Conservation (phyloP, 176 grass and related monocot species). For the Tuctoria greenei region DNA sequence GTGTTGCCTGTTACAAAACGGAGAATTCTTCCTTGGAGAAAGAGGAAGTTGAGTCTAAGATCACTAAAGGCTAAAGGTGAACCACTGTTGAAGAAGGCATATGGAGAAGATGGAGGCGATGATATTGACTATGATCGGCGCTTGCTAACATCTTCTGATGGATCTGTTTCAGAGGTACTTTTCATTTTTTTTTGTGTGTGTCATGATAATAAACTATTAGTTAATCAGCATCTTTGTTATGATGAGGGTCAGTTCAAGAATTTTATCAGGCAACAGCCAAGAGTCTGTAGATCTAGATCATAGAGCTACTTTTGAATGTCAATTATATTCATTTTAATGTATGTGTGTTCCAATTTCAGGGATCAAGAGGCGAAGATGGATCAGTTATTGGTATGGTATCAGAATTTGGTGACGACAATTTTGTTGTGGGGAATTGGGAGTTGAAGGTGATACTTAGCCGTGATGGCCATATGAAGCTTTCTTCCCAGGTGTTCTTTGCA, state of each 20-base stretch:
- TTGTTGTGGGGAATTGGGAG: constrained; percentile 89
- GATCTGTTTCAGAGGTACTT: constrained; percentile 44
- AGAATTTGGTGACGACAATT: constrained; percentile 75
- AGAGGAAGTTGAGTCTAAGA: constrained; percentile 53
- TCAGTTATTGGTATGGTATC: constrained; percentile 42
- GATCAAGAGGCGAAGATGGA: constrained; percentile 42
- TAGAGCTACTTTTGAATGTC: constrained; percentile 2
- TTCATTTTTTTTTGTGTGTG: neutral
- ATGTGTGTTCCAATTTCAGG: constrained; percentile 27
- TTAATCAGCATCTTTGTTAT: neutral
- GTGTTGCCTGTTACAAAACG: constrained; percentile 37
- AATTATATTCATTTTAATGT: constrained; percentile 14
- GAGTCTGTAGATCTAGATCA: constrained; percentile 11
- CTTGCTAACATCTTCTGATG: constrained; percentile 40
- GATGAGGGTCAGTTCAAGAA: neutral
- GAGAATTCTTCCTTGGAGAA: constrained; percentile 76
- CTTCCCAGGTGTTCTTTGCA: constrained; percentile 76
- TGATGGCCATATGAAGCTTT: constrained; percentile 72
- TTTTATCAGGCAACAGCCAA: neutral
- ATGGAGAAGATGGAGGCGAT: constrained; percentile 77
- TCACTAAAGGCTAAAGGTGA: constrained; percentile 61
- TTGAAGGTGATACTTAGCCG: constrained; percentile 60
- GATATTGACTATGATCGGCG: constrained; percentile 87
- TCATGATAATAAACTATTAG: neutral
- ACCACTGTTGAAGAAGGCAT: constrained; percentile 79